Conservation (phyloP, 129 eudicot genomes). For the Arctium lappa region DNA sequence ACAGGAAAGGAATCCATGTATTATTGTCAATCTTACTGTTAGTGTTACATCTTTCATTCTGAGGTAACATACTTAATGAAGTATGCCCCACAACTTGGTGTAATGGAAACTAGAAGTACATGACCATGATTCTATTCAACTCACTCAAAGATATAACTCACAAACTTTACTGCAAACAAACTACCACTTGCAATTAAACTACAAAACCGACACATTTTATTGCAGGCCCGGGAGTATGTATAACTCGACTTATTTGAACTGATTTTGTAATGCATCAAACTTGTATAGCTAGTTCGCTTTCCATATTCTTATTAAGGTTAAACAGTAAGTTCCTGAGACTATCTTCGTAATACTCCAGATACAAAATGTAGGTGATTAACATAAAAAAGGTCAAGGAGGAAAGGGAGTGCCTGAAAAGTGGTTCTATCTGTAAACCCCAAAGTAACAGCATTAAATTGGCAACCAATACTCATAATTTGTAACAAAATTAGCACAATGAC, state of each 20-base stretch:
- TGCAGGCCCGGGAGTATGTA: background rate
- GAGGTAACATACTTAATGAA: background rate
- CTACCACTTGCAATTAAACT: background rate
- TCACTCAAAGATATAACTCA: background rate
- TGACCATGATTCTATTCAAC: background rate
- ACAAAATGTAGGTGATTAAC: background rate
- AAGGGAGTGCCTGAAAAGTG: background rate
- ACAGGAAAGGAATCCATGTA: background rate
- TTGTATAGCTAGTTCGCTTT: background rate
- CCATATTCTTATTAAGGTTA: slow-evolving; percentile 5
- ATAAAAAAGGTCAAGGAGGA: background rate
- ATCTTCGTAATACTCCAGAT: background rate
- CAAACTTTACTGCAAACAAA: background rate
- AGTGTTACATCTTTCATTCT: background rate
- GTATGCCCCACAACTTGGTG: background rate
- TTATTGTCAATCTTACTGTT: background rate
- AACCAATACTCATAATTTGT: background rate
- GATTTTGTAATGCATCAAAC: background rate
- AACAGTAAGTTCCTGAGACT: background rate
- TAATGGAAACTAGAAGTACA: background rate
- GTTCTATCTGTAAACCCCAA: background rate
- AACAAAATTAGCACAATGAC: background rate
- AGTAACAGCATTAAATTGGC: background rate
- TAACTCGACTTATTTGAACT: background rate
- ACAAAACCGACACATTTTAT: background rate